Conservation (phyloP, 2,329 filamentous ascomycete species). For the Thielaviopsis musarum region DNA sequence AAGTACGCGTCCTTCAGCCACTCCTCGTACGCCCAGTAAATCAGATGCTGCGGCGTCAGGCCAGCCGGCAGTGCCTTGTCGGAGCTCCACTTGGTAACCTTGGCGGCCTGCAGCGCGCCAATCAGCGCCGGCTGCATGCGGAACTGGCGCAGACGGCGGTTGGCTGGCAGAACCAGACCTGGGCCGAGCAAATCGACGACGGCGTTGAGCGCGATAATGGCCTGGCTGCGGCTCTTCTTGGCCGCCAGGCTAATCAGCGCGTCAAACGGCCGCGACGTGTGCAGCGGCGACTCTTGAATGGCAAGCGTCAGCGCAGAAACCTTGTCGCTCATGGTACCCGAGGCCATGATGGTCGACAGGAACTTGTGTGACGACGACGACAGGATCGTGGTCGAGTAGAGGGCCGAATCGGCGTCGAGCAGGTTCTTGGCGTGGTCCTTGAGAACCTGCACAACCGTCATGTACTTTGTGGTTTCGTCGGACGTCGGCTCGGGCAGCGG, state of each 20-base stretch:
- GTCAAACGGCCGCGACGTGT: slow-evolving; percentile 81
- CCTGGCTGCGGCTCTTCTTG: slow-evolving; percentile 86
- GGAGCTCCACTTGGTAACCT: slow-evolving; percentile 42
- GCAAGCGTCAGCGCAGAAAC: slow-evolving; percentile 87
- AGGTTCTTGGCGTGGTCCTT: slow-evolving; percentile 58
- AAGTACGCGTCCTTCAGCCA: slow-evolving; percentile 93
- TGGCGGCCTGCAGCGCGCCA: slow-evolving; percentile 47
- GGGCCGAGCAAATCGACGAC: slow-evolving; percentile 88
- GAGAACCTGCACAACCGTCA: slow-evolving; percentile 30
- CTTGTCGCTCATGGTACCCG: slow-evolving; percentile 91
- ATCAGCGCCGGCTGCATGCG: slow-evolving; percentile 61
- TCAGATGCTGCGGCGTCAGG: slow-evolving; percentile 59
- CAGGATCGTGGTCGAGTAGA: slow-evolving; percentile 57
- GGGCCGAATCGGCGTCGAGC: slow-evolving; percentile 58
- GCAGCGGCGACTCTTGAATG: slow-evolving; percentile 87
- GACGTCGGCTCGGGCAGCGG: slow-evolving; percentile 27
- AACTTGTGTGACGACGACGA: slow-evolving; percentile 87
- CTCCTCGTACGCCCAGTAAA: slow-evolving; percentile 84
- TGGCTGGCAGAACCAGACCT: slow-evolving; percentile 65
- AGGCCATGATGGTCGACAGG: slow-evolving; percentile 90
- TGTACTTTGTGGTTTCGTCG: slow-evolving; percentile 28
- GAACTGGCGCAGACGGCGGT: slow-evolving; percentile 69
- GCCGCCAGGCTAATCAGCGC: slow-evolving; percentile 66
- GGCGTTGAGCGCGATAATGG: slow-evolving; percentile 79
- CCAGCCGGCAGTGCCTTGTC: slow-evolving; percentile 57